A percentile compares a stretch with the other conserved stretches of the same genome.
phyloP scores from a whole-genome alignment of 139 green algal genomes.

The Chlamydomonas urium region DNA sequence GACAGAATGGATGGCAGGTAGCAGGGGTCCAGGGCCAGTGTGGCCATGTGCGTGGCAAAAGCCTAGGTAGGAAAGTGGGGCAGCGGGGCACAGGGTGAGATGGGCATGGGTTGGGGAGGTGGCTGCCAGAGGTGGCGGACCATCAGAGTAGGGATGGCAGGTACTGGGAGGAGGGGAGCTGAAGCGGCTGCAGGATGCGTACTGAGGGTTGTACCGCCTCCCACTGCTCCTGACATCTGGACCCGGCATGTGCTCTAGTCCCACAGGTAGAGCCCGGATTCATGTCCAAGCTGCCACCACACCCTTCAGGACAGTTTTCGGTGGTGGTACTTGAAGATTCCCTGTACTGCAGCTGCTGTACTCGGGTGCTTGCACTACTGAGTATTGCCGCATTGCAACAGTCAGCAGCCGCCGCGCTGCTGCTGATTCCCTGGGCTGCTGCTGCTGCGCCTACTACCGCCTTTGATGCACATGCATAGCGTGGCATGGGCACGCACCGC shows the following conservation, averaged over 20 bases:
- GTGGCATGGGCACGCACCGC: neutral
- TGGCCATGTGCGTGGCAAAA: conserved; percentile 59
- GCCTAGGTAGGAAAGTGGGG: conserved; percentile 46
- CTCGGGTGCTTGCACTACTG: neutral
- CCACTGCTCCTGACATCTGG: too few species aligned
- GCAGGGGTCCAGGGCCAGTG: conserved; percentile 30
- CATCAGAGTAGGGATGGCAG: neutral
- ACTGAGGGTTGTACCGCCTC: neutral
- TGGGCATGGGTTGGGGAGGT: neutral
- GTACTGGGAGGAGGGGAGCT: neutral
- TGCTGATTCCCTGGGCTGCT: neutral
- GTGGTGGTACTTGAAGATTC: neutral
- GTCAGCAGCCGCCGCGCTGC: neutral
- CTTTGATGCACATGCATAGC: neutral
- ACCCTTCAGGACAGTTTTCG: too few species aligned
- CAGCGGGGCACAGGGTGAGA: neutral
- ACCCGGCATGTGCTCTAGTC: too few species aligned
- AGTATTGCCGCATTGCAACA: neutral
- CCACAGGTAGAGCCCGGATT: too few species aligned
- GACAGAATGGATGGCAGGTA: conserved; percentile 49
- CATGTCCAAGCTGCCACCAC: too few species aligned
- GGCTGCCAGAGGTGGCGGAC: neutral
- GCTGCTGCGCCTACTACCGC: neutral
- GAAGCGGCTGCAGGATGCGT: neutral
- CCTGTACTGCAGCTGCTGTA: neutral